Evolutionary conservation across 1,284 basidiomycete genomes (phyloP), one percentile per base, ranked within the genome.

Genomic region (Trametes hirsuta): DNA sequence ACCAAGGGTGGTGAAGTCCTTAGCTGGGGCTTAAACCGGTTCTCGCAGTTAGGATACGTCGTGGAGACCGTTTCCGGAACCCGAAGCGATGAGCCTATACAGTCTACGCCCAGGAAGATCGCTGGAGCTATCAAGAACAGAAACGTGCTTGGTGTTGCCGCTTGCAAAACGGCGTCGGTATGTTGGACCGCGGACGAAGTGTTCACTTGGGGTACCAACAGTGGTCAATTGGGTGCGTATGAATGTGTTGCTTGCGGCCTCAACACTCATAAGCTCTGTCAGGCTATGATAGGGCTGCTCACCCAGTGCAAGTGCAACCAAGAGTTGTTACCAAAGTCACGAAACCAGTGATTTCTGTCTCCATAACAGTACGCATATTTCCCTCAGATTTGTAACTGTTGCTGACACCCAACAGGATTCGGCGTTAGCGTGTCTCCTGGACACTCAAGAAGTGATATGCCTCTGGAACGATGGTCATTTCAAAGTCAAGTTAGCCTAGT

Each of bases 201-300:
- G 0, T 98, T 87, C 76, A 97, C 96, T 0, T 99, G 96, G 96
- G 97, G 97, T 0, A 95, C 92, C 24, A 98, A 98, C 74, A 84
- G 84, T 36, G 97, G 97, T 0, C 97, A 99, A 73, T 81, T 99
- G 3, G 96, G 96, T 86, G 55, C 36, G 78, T 67, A 15, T 59
- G n/a, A 30, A 4, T 30, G 6, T 22, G 10, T 4, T 4, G 10
- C 2, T 5, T 12, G 10, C 1, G 6, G 22, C 1, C 9, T 15
- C 53, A 34, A 24, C 21, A 24, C 39, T 55, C 6, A 56, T 41
- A 1, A 11, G 47, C 18, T 22, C 4, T 15, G 36, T 10, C 58
- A 90, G 88, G 90, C 1, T 94, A 94, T 64, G 88, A 92, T 62
- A 91, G 86, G 69, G 73, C 78, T 4, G 81, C 91, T 0, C 91